Evolutionary conservation across 768 basidiomycete species (phyloP).

Genomic region (Hericium coralloides): DNA sequence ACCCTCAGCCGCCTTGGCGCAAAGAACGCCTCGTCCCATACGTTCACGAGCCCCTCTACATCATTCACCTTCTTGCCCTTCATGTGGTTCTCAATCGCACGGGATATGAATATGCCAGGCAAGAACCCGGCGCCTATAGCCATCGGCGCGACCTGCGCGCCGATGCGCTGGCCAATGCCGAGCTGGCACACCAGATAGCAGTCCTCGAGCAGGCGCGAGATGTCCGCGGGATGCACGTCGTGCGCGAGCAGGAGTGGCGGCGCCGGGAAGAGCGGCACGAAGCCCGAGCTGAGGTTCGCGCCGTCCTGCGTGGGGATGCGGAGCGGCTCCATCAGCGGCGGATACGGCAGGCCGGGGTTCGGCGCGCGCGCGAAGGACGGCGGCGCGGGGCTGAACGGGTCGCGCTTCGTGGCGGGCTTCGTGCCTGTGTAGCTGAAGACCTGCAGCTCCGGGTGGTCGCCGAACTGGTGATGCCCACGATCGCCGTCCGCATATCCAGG

Average conservation of each 20-base stretch:
- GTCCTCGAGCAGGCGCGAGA: background rate
- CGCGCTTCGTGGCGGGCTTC: background rate
- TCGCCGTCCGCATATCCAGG: no score
- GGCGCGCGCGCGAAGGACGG: background rate
- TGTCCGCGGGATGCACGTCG: background rate
- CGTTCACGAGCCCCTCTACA: background rate
- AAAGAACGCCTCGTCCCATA: background rate
- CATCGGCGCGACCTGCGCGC: conserved; percentile 3
- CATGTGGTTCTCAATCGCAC: background rate
- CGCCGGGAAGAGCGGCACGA: background rate
- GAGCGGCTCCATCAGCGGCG: background rate
- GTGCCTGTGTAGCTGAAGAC: background rate
- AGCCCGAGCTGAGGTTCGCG: background rate
- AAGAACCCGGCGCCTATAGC: conserved; percentile 7
- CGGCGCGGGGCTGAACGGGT: background rate
- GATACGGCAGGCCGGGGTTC: background rate
- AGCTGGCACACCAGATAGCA: background rate
- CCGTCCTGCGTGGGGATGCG: background rate
- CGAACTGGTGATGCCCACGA: no score
- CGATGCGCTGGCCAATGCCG: conserved; percentile 6
- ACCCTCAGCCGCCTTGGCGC: background rate
- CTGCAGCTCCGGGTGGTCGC: background rate
- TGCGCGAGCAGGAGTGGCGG: background rate
- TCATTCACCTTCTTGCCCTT: background rate
- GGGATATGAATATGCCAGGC: background rate